A percentile compares a stretch with the other conserved stretches of the same genome.
Conservation (phyloP, 1,284 basidiomycete species). For the Malassezia psittaci region DNA sequence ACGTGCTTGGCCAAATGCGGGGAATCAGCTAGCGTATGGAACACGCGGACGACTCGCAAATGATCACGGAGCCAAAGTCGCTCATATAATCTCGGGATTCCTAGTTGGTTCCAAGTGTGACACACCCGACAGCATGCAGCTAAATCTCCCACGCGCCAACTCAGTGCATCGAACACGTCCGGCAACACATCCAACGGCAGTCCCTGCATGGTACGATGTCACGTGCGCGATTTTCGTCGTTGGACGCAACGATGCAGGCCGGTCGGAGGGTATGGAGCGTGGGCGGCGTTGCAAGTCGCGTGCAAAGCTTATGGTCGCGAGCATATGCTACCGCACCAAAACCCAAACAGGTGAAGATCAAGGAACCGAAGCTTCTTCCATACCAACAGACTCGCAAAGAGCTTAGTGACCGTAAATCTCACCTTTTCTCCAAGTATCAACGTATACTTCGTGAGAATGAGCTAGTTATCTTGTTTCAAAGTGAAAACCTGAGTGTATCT, state of each 20-base stretch:
- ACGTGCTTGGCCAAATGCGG: slow-evolving; percentile 26
- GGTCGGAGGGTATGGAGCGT: not conserved
- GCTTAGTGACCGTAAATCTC: slow-evolving; percentile 15
- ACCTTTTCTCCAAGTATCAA: slow-evolving; percentile 12
- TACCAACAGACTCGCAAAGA: slow-evolving; percentile 15
- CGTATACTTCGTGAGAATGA: slow-evolving; percentile 13
- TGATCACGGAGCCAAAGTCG: slow-evolving; percentile 40
- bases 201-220: slow-evolving; percentile 1
- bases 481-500: slow-evolving; percentile 8
- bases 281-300: not conserved
- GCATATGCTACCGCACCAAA: slow-evolving; percentile 10
- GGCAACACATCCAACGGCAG: slow-evolving; percentile 35
- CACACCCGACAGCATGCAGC: slow-evolving; percentile 28
- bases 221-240: slow-evolving; percentile 5
- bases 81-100: slow-evolving; percentile 35
- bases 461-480: slow-evolving; percentile 10
- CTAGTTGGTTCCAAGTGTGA: slow-evolving; percentile 19
- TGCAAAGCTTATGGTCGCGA: not conserved
- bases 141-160: slow-evolving; percentile 28
- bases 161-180: slow-evolving; percentile 24
- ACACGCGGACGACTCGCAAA: slow-evolving; percentile 29
- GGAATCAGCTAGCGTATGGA: slow-evolving; percentile 22
- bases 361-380: slow-evolving; percentile 10
- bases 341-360: not conserved
- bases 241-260: too few species aligned